phyloP scores from a whole-genome alignment of 1,139 yeast genomes.

The Suhomyces kunorum region DNA sequence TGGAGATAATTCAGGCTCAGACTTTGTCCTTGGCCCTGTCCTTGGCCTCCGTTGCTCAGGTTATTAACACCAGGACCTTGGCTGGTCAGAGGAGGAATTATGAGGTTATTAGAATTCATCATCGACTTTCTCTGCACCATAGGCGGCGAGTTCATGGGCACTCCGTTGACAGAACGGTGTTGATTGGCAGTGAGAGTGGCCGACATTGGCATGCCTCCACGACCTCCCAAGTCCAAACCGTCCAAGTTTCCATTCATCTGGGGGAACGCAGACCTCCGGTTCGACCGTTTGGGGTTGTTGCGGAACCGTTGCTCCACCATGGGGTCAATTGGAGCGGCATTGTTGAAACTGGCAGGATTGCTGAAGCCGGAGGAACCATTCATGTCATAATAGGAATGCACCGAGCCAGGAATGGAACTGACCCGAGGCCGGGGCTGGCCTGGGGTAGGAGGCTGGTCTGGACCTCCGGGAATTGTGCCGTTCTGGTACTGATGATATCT shows the following conservation, averaged over 20 bases:
- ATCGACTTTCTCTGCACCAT: slow-evolving; percentile 21
- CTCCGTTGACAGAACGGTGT: slow-evolving; percentile 19
- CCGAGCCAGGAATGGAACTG: slow-evolving; percentile 20
- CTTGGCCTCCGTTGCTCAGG: too few relatives aligned
- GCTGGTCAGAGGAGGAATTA: slow-evolving; percentile 7
- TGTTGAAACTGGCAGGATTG: slow-evolving; percentile 17
- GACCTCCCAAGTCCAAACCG: slow-evolving; percentile 49
- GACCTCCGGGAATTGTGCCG: slow-evolving; percentile 7
- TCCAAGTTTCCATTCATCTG: slow-evolving; percentile 34
- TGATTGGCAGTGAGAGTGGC: slow-evolving; percentile 16
- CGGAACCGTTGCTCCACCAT: slow-evolving; percentile 29
- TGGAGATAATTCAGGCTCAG: slow-evolving; percentile 21
- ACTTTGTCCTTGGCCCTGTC: too few relatives aligned
- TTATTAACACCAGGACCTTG: too few relatives aligned
- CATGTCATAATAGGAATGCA: slow-evolving; percentile 17
- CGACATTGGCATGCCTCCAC: slow-evolving; percentile 53
- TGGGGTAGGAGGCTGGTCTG: slow-evolving; percentile 3
- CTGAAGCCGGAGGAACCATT: slow-evolving; percentile 1
- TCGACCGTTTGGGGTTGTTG: slow-evolving; percentile 30
- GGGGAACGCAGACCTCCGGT: slow-evolving; percentile 43
- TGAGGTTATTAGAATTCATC: slow-evolving; percentile 14
- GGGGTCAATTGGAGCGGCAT: slow-evolving; percentile 34
- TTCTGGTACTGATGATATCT: slow-evolving; percentile 19
- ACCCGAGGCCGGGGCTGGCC: slow-evolving; percentile 15
- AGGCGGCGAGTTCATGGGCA: slow-evolving; percentile 15